Base-by-base conservation (phyloP, 2,329 filamentous ascomycete genomes). In the Aspergillus tamarii region DNA sequence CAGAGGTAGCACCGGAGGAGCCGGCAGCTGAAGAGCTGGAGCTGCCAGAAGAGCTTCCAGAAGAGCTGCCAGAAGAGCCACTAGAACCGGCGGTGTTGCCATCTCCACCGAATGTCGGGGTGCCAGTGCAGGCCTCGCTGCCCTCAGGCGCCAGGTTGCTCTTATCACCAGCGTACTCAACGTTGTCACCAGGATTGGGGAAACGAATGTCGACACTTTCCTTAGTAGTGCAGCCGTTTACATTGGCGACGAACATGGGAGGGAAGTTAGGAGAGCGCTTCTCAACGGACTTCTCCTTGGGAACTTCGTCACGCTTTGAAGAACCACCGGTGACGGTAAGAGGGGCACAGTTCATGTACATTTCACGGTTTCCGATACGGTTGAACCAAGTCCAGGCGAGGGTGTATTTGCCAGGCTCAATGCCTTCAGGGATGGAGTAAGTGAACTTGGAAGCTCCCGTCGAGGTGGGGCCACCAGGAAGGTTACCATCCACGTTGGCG, bases 341-440 rank as follows among this genome's bases (percentile, higher is more conserved):
- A 0, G 92, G 88, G 0, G 91, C 92, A 71, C 94, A 99, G 85
- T 97, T 96, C 93, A 97, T 96, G 84, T 98, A 97, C 85, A 97
- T 93, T 76, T 98, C 95, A 1, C 94, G 89, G 82, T 97, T 97
- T 3, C 95, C 95, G 11, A 96, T 74, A 64, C 90, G 91, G 79
- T 98, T 98, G 79, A 96, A 88, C 95, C 95, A 98, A 0, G 93
- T 93, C 93, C 94, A 98, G 0, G 92, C 92, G 6, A 98, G 83
- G 0, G 89, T 91, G 30, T 91, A 94, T 46, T 93, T 85, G 4
- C 94, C 95, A 1, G 89, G 81, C 10, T 89, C 87, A 54, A 97
- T 84, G 26, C 89, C 86, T 0, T 84, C 76, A 0, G 94, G 94
- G 7, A 97, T 87, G 0, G 80, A 85, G 80, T 89, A 96, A 34